These are phyloP conservation scores for Gossypium rotundifolium DNA, from an alignment of 345 rosid genomes.

Conservation along the genomic window DNA sequence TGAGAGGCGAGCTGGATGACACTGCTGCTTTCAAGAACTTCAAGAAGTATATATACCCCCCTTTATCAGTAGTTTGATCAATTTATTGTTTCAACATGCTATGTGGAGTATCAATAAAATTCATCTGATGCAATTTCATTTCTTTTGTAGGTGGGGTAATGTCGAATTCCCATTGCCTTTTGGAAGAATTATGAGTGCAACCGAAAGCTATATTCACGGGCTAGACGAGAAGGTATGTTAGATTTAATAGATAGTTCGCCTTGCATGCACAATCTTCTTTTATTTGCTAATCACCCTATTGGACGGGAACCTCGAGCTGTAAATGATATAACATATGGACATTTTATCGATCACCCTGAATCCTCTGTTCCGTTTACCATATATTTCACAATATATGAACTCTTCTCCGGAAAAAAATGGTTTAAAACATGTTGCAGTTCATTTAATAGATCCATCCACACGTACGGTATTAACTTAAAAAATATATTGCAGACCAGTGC, in stretches of 20 bases:
- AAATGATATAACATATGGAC: not conserved
- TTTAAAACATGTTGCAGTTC: not conserved
- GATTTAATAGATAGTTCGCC: not conserved
- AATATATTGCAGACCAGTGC: conserved; percentile 70
- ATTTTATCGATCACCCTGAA: not conserved
- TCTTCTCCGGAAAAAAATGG: not conserved
- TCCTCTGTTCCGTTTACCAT: not conserved
- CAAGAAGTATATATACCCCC: conserved; percentile 49
- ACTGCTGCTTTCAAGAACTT: conserved; percentile 98
- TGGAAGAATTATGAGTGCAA: conserved; percentile 90
- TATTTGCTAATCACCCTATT: not conserved
- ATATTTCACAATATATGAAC: not conserved
- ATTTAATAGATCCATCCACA: conserved; percentile 1
- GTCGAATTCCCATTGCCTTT: conserved; percentile 93
- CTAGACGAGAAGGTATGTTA: conserved; percentile 80
- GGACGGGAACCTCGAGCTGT: conserved; percentile 6
- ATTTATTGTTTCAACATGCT: not conserved
- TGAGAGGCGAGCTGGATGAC: conserved; percentile 98
- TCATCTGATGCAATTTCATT: conserved; percentile 18
- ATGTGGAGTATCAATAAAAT: not conserved
- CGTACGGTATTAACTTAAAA: not conserved
- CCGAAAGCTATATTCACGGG: conserved; percentile 86
- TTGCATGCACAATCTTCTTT: not conserved
- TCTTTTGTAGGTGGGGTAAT: conserved; percentile 69
- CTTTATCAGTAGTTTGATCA: conserved; percentile 1